A percentile compares a stretch with the other conserved stretches of the same genome.
Evolutionary conservation across 768 basidiomycete species (phyloP).

Genomic region (Russula compacta): DNA sequence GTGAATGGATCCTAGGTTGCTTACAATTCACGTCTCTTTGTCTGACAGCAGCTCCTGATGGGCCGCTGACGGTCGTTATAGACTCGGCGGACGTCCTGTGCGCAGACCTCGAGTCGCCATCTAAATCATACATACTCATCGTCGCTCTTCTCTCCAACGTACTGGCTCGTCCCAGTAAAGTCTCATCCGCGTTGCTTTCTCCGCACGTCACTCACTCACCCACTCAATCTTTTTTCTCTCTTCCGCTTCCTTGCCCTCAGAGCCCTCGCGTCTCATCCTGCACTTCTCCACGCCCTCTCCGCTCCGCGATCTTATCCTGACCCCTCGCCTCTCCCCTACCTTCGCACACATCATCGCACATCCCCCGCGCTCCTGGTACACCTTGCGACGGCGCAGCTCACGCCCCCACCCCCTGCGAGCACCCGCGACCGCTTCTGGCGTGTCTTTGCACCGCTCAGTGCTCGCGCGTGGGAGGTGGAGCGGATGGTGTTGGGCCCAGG

Average conservation of each 20-base stretch:
- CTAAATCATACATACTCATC: constrained; percentile 47
- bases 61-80: constrained; percentile 53
- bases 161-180: constrained; percentile 42
- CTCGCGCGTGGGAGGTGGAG: constrained; percentile 50
- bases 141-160: constrained; percentile 38
- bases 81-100: constrained; percentile 65
- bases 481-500: constrained; percentile 47
- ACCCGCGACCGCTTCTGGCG: constrained; percentile 70
- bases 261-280: constrained; percentile 48
- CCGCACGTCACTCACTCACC: neutral
- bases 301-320: constrained; percentile 46
- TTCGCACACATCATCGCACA: constrained; percentile 59
- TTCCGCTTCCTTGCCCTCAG: constrained; percentile 25
- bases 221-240: neutral
- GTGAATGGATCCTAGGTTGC: neutral
- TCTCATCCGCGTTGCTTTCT: neutral
- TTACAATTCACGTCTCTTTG: too few relatives aligned
- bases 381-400: constrained; percentile 61
- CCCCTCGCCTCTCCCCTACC: constrained; percentile 55
- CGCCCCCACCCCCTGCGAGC: constrained; percentile 57
- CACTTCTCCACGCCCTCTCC: constrained; percentile 44
- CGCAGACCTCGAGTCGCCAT: constrained; percentile 45
- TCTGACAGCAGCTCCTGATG: constrained; percentile 29
- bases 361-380: constrained; percentile 61
- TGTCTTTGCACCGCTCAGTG: constrained; percentile 62